Evolutionary conservation across 208 protist genomes (phyloP), one percentile per base, ranked within the genome.

Genomic region (Novymonas esmeraldas): DNA sequence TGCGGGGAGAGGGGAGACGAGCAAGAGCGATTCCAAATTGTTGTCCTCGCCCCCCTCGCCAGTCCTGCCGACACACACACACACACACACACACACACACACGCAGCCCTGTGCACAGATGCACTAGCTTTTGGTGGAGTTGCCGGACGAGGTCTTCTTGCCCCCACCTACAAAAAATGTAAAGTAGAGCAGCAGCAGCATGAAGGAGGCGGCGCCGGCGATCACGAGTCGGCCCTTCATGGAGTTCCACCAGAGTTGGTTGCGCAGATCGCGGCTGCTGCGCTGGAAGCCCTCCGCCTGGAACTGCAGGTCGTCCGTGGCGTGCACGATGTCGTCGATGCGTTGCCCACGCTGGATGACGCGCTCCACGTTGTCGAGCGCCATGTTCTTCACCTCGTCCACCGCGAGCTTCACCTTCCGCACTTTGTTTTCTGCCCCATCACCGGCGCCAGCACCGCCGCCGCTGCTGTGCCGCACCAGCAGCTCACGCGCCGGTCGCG

Each of bases 241-340:
- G 11, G 82, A 87, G 70, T 84, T 94, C 89, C 91, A 96, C 88
- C 86, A 96, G 52, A 96, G 63, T 65, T 96, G 91, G 60, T 92
- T 85, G 34, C 82, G 76, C 54, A 96, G 64, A 34, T 92, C 86
- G 22, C 87, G 91, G 48, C 86, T 92, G 65, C 73, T 93, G 46
- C 85, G 86, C 62, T 94, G 88, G 60, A 96, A 96, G 6, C 88
- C 89, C 50, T 95, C 85, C 3, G 91, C 86, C 74, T 96, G 88
- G 56, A 87, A 90, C 78, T 94, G 87, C 41, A 96, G 66, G 45
- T 96, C 91, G 39, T 96, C 91, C 0, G 87, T 94, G 2, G 86
- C 84, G 57, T 92, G 84, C 42, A 96, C 81, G 73, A 96, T 96
- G 63, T 96, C 89, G 49, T 96, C 91, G 58, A 96, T 94, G 34